Evolutionary conservation across 352 stramenopile species (phyloP), one percentile per base, ranked within the genome.

Genomic region (Pythium brachiatum): DNA sequence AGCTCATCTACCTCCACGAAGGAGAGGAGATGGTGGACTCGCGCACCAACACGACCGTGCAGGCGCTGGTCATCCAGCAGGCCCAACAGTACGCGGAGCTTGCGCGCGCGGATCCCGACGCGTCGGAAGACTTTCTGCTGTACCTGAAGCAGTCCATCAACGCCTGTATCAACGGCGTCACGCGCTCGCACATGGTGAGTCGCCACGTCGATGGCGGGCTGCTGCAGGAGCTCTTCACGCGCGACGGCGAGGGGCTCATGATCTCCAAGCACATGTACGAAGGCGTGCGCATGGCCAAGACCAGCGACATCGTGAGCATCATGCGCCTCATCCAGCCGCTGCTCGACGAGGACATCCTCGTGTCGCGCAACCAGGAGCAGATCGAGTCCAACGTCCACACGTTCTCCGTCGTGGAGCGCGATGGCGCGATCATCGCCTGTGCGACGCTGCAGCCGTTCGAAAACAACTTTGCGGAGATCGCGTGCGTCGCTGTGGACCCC

Each of bases 201-300:
- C 83, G 88, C 43, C 84, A 95, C 58, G 79, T 92, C 7, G 81
- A 96, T 53, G 88, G 88, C 36, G 95, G 90, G 3, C 73, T 99
- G 32, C 73, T 99, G 23, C 88, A 98, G 69, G 97, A 99, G 74
- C 80, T 99, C n/a, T 99, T 98, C 72, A 99, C 97, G 21, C 90
- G 96, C 53, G 97, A 99, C 74, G 97, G 97, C 48, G 86, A 94
- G 63, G 97, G 96, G 11, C 94, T 98, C 27, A 96, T 99, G 70
- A 98, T 99, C 70, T 98, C 88, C 34, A 89, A 96, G 69, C 94
- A 99, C 73, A 93, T 99, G 68, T 98, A 98, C 70, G 96, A 98
- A 74, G 93, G 95, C 21, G 97, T 98, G 57, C 86, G 92, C 27
- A 89, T 91, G 75, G 96, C 93, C 13, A 90, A 88, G 46, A 89